Conservation (phyloP, 805 yeast genomes). For the Saccharomycodes ludwigii region DNA sequence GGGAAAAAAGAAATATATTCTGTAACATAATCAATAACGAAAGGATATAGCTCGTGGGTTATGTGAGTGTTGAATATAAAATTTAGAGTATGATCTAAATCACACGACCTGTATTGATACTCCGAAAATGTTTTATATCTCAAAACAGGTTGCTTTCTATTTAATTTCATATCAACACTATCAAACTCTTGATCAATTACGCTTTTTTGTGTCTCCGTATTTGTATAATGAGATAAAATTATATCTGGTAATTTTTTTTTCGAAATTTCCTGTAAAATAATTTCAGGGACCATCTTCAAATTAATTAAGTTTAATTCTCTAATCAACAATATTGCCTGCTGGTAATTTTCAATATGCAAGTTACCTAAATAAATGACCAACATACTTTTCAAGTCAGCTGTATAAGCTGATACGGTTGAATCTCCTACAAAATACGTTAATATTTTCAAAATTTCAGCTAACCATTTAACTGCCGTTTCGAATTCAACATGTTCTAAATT, state of each 20-base stretch:
- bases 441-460: constrained; percentile 9
- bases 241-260: background rate
- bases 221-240: too few species aligned
- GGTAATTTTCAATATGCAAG: constrained; percentile 2
- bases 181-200: too few species aligned
- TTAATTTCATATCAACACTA: too few species aligned
- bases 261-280: constrained; percentile 4
- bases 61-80: too few species aligned
- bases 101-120: too few species aligned
- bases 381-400: constrained; percentile 8
- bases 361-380: too few species aligned
- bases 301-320: constrained; percentile 1
- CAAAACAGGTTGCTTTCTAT: too few species aligned
- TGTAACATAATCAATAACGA: too few species aligned
- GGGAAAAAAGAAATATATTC: background rate
- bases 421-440: constrained; percentile 9
- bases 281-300: constrained; percentile 5
- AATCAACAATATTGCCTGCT: constrained; percentile 1
- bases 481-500: constrained; percentile 1
- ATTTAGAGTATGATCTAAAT: too few species aligned
- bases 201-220: too few species aligned
- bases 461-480: constrained; percentile 8
- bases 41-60: too few species aligned
- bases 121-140: too few species aligned
- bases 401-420: constrained; percentile 7